Base-by-base conservation (phyloP, 2,329 filamentous ascomycete species). In the Nemania diffusa region DNA sequence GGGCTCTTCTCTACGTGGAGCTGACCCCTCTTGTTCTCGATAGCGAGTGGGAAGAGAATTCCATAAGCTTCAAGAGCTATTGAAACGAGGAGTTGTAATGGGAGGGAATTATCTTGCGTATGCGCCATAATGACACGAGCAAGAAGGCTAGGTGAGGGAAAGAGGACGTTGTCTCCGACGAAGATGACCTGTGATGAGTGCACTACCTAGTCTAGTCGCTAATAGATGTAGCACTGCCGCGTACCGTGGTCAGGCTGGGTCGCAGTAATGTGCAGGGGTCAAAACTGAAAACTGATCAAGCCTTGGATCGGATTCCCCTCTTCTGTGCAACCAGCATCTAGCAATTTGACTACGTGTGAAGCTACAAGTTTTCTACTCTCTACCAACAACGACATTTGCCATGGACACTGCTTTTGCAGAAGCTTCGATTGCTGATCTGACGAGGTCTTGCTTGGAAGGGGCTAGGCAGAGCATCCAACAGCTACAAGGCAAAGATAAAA, bases 401-500 rank as follows among this genome's bases (percentile, higher is more conserved):
- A 59, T 50, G 57, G 40, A 57, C 6, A 7, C 37, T 22, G 26
- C 37, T 32, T 48, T 46, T 57, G 27, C 37, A 48, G 26, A 57
- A 17, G 17, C 15, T 26, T 59, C 57, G 27, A 2, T 50, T 59
- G 57, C 57, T 59, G 57, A 50, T 17, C 24, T 59, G 57, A 60
- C 57, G 46, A 60, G 20, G 57, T 60, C 44, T 8, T 60, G 57
- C 57, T 40, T 60, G 3, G 44, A 51, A 40, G 29, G 26, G 20
- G 44, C 29, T 20, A 42, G 20, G 46, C 27, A 52, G 29, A 40
- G n/a, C 13, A 60, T 60, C 57, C 46, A 37, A 26, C 57, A 27
- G 44, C 46, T 60, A 27, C 44, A 51, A 40, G 57, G 57, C 57
- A 40, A 60, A 42, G 57, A 60, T 20, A 51, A 51, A n/a, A 46